Evolutionary conservation across 1,139 yeast species (phyloP), one percentile per base, ranked within the genome.

Genomic region (Saccharomyces uvarum): DNA sequence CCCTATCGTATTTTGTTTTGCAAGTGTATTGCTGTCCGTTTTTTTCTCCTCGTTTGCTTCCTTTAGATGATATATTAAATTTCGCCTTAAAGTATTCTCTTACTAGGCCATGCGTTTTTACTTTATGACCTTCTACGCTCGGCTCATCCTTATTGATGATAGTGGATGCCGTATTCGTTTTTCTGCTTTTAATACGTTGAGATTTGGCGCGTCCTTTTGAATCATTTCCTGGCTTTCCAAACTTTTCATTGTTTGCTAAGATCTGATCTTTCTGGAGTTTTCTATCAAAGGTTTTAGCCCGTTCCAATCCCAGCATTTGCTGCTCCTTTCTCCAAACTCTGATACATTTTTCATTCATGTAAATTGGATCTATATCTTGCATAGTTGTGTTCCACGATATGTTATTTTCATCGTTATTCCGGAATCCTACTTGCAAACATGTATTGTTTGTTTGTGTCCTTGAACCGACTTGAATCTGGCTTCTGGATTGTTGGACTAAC

Each of bases 261-360:
- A 19, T 19, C n/a, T 1, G 3, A 11, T 38, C 44, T 19, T 38
- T 19, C 11, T 19, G 24, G 13, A 16, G 11, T 9, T 19, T 38
- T 19, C 13, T 38, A 6, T 19, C 24, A 38, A 38, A 38, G 11
- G 24, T 9, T 19, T 4, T 16, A 38, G 44, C 21, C 24, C 19
- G 9, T 19, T 38, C 44, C 44, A 38, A 38, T 16, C 44, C 44
- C 13, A 38, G 24, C 26, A 38, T 38, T 38, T 38, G 44, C 13
- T 38, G 44, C 44, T 38, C 44, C n/a, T 38, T 38, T 38, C 44
- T 38, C 44, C 44, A 38, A 38, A 38, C 44, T 8, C 44, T 38
- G 19, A 13, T 24, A 19, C 44, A 38, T 19, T 16, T 11, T 16
- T 38, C 44, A 9, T 11, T 38, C 44, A 38, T 38, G n/a, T 19